Evolutionary conservation across 2,329 filamentous ascomycete genomes (phyloP), one percentile per base, ranked within the genome.

Genomic region (Blastomyces silverae): DNA sequence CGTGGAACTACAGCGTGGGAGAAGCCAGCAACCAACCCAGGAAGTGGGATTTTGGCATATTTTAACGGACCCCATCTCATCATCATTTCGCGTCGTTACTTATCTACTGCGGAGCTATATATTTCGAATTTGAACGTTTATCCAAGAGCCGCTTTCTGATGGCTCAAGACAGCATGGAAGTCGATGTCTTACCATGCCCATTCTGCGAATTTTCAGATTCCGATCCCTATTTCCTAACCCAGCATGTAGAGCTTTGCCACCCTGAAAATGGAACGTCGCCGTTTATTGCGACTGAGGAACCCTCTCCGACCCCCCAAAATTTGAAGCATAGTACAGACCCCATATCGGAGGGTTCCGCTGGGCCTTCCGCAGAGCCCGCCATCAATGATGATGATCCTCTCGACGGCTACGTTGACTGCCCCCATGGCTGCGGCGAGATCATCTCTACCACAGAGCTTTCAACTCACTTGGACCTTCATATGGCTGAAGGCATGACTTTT

Each of bases 351-450:
- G 3, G 31, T 22, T 22, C 39, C 20, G 13, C 34, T n/a, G 28
- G 20, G 22, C 22, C 4, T 20, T 20, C 25, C 13, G 11, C 11
- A 28, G 42, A 17, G 44, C 25, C 34, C 20, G n/a, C 56, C 61
- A 22, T 44, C n/a, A 53, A 58, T 28, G 57, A 63, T 44, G 52
- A 68, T 7, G 69, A 71, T 4, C 61, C 68, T n/a, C 59, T 64
- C 15, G 64, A 69, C 13, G 69, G 71, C 61, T 85, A 85, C 70
- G 76, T 80, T 28, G 77, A 82, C 53, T 88, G 86, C 69, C 81
- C 83, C 44, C 80, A 83, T 20, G 82, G 80, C 28, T 90, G 87
- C 71, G 83, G 83, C 42, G 86, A 89, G 72, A 72, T 79, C n/a
- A 73, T 88, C 25, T 74, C 79, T 7, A 70, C 78, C 8, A 73